Evolutionary conservation across 1,284 basidiomycete species (phyloP).

Genomic region (Microstroma glucosiphilum): DNA sequence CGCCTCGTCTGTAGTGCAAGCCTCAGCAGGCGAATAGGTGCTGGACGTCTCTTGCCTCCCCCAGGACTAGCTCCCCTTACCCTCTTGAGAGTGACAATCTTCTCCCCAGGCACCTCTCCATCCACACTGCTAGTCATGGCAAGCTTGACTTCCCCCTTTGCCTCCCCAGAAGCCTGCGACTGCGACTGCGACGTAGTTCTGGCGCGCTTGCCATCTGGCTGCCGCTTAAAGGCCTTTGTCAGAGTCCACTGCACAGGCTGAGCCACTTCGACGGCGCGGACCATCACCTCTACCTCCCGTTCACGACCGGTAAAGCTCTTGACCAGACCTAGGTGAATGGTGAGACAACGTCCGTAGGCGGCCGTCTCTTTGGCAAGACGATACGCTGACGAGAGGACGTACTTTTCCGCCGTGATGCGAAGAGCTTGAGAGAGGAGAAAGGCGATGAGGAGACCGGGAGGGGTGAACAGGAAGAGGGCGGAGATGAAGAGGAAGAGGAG

Average conservation of each 20-base stretch:
- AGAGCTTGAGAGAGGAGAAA: conserved; percentile 6
- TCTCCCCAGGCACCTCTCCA: background rate
- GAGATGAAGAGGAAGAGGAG: conserved; percentile 12
- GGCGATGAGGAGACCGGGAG: conserved; percentile 15
- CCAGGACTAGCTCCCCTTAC: background rate
- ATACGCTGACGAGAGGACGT: background rate
- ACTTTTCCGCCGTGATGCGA: background rate
- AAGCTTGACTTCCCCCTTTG: no score
- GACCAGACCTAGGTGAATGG: background rate
- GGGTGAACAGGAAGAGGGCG: conserved; percentile 18
- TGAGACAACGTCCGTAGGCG: conserved; percentile 1
- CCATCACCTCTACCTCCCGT: background rate
- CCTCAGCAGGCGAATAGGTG: background rate
- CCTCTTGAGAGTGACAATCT: background rate
- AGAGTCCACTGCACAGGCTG: conserved; percentile 6
- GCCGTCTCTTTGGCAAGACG: background rate
- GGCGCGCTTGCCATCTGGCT: background rate
- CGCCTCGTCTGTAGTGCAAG: background rate
- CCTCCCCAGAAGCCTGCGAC: conserved; percentile 4
- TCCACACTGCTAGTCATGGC: background rate
- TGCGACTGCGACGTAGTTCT: background rate
- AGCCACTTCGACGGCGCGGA: background rate
- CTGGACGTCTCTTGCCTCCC: background rate
- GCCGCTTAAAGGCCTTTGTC: conserved; percentile 2
- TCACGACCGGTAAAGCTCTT: background rate